phyloP scores from a whole-genome alignment of 2,329 filamentous ascomycete genomes.

The Chaetothyriales sp. region DNA sequence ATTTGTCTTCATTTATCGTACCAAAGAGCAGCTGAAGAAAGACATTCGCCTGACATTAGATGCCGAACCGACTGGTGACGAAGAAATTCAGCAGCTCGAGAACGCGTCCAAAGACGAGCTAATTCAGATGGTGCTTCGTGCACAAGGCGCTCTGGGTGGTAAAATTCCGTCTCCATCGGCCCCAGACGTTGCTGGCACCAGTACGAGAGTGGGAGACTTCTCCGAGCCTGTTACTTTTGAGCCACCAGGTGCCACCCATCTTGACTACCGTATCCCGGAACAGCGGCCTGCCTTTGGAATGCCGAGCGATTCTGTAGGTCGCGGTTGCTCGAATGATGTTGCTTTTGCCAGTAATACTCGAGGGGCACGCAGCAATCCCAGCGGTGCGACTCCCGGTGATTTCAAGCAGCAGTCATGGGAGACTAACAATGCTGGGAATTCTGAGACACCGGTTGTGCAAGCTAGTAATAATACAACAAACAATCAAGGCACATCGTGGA shows the following conservation, averaged over 20 bases:
- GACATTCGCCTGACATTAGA: slow-evolving; percentile 12
- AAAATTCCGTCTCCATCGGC: slow-evolving; percentile 9
- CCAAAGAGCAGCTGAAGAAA: slow-evolving; percentile 13
- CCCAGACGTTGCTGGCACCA: not conserved
- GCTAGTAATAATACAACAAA: not conserved
- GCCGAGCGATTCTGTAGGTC: not conserved
- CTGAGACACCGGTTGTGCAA: not conserved
- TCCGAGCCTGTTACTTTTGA: slow-evolving; percentile 10
- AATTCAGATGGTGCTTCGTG: slow-evolving; percentile 14
- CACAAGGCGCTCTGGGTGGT: slow-evolving; percentile 12
- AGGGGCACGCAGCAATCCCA: not conserved
- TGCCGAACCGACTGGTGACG: slow-evolving; percentile 12
- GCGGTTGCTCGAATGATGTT: slow-evolving; percentile 1
- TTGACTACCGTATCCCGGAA: slow-evolving; percentile 12
- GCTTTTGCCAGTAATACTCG: slow-evolving; percentile 5
- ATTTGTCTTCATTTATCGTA: slow-evolving; percentile 24
- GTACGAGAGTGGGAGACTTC: not conserved
- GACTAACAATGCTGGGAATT: not conserved
- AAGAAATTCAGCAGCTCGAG: slow-evolving; percentile 12
- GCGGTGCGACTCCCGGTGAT: not conserved
- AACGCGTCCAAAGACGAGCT: slow-evolving; percentile 12
- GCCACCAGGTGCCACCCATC: slow-evolving; percentile 9
- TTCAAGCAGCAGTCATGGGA: not conserved
- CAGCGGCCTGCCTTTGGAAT: not conserved
- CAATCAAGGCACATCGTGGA: not conserved